phyloP scores from a whole-genome alignment of 495 filamentous ascomycete species.

The Bacidia rubella region DNA sequence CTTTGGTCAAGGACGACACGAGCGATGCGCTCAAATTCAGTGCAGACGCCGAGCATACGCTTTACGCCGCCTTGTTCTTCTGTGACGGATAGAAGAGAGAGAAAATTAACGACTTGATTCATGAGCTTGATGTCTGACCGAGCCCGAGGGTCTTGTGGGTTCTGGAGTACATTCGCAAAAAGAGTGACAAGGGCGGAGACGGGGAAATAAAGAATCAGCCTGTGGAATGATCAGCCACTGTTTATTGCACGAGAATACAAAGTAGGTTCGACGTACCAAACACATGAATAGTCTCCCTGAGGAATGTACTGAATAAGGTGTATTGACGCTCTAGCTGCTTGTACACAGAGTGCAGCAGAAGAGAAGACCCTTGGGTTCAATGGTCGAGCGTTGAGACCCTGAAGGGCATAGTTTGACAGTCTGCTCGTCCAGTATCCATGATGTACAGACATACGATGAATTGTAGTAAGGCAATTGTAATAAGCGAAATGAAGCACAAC shows the following conservation, averaged over 20 bases:
- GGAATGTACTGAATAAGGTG: constrained; percentile 91
- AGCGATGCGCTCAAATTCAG: constrained; percentile 91
- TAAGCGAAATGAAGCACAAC: constrained; percentile 92
- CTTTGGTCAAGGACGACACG: constrained; percentile 82
- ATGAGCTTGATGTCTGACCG: constrained; percentile 82
- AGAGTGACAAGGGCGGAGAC: constrained; percentile 90
- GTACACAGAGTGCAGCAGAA: constrained; percentile 84
- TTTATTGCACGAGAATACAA: background rate
- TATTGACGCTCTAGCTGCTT: constrained; percentile 83
- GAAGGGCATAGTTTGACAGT: constrained; percentile 87
- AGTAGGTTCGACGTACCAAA: too few species aligned
- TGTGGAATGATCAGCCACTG: constrained; percentile 21
- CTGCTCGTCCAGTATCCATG: constrained; percentile 97
- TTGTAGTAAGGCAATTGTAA: constrained; percentile 94
- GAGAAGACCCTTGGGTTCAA: constrained; percentile 89
- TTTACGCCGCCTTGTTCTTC: constrained; percentile 74
- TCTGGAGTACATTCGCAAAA: constrained; percentile 94
- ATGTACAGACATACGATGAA: constrained; percentile 96
- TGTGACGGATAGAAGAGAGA: constrained; percentile 62
- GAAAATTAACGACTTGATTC: constrained; percentile 82
- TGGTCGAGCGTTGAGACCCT: constrained; percentile 78
- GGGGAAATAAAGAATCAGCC: constrained; percentile 94
- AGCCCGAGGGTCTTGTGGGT: constrained; percentile 78
- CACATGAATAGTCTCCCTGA: constrained; percentile 84
- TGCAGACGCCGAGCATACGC: constrained; percentile 84